phyloP scores from a whole-genome alignment of 768 basidiomycete genomes.

The Lactarius deliciosus region DNA sequence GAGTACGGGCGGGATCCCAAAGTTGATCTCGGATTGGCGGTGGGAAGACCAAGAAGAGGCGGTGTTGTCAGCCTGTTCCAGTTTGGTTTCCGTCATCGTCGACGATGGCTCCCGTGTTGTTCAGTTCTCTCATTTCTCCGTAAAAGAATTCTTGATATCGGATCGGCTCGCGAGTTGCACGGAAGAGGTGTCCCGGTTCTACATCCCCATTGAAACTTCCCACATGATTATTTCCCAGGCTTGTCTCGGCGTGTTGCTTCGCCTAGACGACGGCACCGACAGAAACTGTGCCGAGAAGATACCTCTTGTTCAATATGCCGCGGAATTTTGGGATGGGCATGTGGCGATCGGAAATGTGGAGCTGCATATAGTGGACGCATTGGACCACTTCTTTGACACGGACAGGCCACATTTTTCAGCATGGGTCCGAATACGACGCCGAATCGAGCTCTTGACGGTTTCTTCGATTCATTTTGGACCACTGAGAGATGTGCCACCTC shows the following conservation, averaged over 20 bases:
- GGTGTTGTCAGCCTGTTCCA: too few species aligned
- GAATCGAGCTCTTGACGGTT: background rate
- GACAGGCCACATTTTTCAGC: background rate
- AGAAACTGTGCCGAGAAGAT: background rate
- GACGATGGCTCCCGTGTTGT: too few species aligned
- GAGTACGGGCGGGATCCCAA: too few species aligned
- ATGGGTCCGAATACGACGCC: background rate
- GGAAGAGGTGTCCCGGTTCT: background rate
- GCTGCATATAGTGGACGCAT: background rate
- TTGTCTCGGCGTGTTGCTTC: background rate
- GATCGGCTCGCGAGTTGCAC: background rate
- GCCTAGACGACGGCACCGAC: background rate
- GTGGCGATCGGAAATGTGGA: background rate
- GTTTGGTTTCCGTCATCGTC: too few species aligned
- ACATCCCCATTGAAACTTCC: background rate
- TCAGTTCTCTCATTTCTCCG: too few species aligned
- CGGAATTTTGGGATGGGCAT: background rate
- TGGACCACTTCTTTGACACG: background rate
- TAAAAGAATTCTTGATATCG: too few species aligned
- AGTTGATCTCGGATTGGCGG: too few species aligned
- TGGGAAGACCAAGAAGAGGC: too few species aligned
- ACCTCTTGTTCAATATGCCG: background rate
- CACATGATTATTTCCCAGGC: background rate
- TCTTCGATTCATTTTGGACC: too few species aligned
- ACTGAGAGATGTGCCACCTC: background rate